Conservation (phyloP, 768 basidiomycete genomes). For the Rhizopogon salebrosus region DNA sequence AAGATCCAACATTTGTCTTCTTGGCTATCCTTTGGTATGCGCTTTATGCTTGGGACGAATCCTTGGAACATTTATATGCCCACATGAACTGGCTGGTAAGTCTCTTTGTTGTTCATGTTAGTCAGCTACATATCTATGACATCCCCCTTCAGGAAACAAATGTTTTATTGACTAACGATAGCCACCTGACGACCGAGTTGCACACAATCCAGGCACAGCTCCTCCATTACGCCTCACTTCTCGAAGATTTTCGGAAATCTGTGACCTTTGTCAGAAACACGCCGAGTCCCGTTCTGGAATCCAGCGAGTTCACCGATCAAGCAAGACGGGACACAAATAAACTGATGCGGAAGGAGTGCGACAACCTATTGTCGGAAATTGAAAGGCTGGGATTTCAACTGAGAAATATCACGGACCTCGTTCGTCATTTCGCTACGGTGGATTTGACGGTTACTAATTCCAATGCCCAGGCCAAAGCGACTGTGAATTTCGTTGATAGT, state of each 20-base stretch:
- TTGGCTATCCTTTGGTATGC: slow-evolving; percentile 52
- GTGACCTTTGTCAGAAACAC: slow-evolving; percentile 45
- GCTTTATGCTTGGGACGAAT: slow-evolving; percentile 59
- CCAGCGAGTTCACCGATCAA: slow-evolving; percentile 8
- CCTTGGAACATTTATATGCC: slow-evolving; percentile 44
- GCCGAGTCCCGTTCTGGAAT: slow-evolving; percentile 42
- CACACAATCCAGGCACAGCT: slow-evolving; percentile 55
- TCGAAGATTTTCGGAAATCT: slow-evolving; percentile 50
- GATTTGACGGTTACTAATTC: neutral
- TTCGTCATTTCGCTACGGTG: slow-evolving; percentile 5
- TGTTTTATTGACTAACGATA: slow-evolving; percentile 33
- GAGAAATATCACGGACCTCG: slow-evolving; percentile 20
- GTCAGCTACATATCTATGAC: neutral
- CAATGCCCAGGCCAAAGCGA: slow-evolving; percentile 44
- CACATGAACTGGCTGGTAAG: slow-evolving; percentile 48
- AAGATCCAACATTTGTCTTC: slow-evolving; percentile 29
- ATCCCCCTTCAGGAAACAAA: slow-evolving; percentile 35
- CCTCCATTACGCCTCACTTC: slow-evolving; percentile 50
- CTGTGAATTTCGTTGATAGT: slow-evolving; percentile 48
- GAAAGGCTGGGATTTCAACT: slow-evolving; percentile 32
- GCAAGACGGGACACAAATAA: slow-evolving; percentile 16
- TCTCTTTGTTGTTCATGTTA: neutral
- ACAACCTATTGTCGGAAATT: slow-evolving; percentile 44
- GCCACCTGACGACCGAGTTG: slow-evolving; percentile 44
- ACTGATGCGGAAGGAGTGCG: slow-evolving; percentile 42